These are phyloP conservation scores for Talaromyces trachyspermus DNA, from an alignment of 495 filamentous ascomycete species.

Conservation along the genomic window DNA sequence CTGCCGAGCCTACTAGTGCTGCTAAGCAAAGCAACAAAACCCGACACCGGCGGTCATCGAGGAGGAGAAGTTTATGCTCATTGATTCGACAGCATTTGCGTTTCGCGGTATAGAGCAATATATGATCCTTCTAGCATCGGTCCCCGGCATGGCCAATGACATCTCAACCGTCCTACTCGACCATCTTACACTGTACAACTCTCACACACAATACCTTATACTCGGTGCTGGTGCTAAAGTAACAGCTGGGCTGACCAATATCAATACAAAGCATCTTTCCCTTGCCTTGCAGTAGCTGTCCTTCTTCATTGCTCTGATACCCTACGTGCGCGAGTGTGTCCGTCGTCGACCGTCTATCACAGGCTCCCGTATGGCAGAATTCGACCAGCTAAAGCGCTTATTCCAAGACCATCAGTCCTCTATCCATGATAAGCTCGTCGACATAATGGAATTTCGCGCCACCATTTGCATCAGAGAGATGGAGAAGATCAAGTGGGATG, in stretches of 20 bases:
- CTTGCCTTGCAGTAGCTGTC: slow-evolving; percentile 68
- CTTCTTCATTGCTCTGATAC: slow-evolving; percentile 67
- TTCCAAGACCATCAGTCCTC: slow-evolving; percentile 73
- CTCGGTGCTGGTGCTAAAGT: slow-evolving; percentile 73
- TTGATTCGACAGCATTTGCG: slow-evolving; percentile 57
- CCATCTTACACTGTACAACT: slow-evolving; percentile 72
- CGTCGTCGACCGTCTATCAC: slow-evolving; percentile 55
- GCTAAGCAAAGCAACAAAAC: slow-evolving; percentile 41
- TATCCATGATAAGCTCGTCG: slow-evolving; percentile 76
- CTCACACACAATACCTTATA: slow-evolving; percentile 72
- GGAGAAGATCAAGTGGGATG: slow-evolving; percentile 56
- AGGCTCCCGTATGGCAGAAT: slow-evolving; percentile 58
- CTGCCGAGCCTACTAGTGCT: slow-evolving; percentile 29
- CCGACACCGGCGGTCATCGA: slow-evolving; percentile 58
- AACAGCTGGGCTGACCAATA: slow-evolving; percentile 71
- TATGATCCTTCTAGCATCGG: slow-evolving; percentile 57
- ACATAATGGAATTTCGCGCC: slow-evolving; percentile 71
- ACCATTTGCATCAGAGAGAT: slow-evolving; percentile 54
- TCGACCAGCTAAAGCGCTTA: slow-evolving; percentile 66
- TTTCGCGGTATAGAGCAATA: slow-evolving; percentile 61
- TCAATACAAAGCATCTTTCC: slow-evolving; percentile 76
- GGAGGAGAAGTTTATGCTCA: slow-evolving; percentile 62
- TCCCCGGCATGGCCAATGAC: slow-evolving; percentile 66
- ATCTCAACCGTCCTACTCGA: slow-evolving; percentile 53
- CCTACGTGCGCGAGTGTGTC: slow-evolving; percentile 70